Evolutionary conservation across 345 rosid genomes (phyloP).

Genomic region (Eutrema japonicum): DNA sequence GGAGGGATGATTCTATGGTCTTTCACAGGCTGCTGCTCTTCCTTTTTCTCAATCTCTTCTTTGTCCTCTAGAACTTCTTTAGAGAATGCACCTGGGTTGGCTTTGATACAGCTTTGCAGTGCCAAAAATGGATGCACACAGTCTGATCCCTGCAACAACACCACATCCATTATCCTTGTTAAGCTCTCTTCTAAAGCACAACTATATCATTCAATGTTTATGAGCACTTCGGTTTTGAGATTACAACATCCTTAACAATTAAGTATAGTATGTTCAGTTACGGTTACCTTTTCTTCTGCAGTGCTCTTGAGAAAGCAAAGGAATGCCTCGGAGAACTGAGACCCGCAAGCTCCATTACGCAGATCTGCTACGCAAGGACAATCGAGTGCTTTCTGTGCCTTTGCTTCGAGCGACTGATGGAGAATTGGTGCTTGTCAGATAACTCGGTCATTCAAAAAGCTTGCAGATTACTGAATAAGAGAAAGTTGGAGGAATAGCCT

Average conservation of each 20-base stretch:
- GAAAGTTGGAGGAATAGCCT: conserved; percentile 45
- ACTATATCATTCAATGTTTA: neutral
- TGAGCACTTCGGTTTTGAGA: neutral
- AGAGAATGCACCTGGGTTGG: conserved; percentile 73
- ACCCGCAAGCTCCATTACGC: conserved; percentile 75
- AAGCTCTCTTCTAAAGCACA: neutral
- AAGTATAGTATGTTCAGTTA: neutral
- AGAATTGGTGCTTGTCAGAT: conserved; percentile 39
- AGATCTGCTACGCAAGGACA: conserved; percentile 91
- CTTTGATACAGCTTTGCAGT: conserved; percentile 81
- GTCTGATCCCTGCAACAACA: conserved; percentile 72
- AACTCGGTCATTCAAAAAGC: conserved; percentile 7
- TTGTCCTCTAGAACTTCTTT: conserved; percentile 55
- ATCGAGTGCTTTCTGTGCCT: conserved; percentile 81
- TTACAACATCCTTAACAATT: conserved; percentile 13
- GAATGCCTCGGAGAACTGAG: conserved; percentile 82
- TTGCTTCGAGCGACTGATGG: conserved; percentile 71
- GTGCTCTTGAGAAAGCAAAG: conserved; percentile 87
- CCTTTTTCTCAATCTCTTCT: conserved; percentile 51
- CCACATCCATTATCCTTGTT: conserved; percentile 2
- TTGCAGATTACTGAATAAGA: neutral
- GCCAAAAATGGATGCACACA: conserved; percentile 83
- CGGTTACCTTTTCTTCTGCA: conserved; percentile 74
- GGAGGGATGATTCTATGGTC: conserved; percentile 72
- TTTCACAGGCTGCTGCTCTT: conserved; percentile 47